phyloP scores from a whole-genome alignment of 768 basidiomycete species.

The Favolaschia claudopus region DNA sequence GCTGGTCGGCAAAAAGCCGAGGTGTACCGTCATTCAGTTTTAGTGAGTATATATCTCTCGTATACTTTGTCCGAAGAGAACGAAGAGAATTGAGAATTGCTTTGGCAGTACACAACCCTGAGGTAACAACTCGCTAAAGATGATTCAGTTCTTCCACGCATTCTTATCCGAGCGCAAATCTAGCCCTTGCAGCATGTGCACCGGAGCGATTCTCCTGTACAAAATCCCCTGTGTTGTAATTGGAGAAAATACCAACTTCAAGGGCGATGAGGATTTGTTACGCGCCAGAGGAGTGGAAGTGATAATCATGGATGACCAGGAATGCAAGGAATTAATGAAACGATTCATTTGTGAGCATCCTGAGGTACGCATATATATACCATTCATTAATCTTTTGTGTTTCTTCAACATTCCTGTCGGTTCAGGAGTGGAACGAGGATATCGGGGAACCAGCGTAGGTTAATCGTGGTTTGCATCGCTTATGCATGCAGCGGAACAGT shows the following conservation, averaged over 20 bases:
- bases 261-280: slow-evolving; percentile 63
- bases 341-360: slow-evolving; percentile 64
- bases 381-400: background rate
- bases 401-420: too few species aligned
- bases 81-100: too few species aligned
- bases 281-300: slow-evolving; percentile 61
- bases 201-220: slow-evolving; percentile 68
- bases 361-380: slow-evolving; percentile 45
- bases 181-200: slow-evolving; percentile 74
- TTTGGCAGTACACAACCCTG: slow-evolving; percentile 46
- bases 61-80: too few species aligned
- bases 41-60: slow-evolving; percentile 44
- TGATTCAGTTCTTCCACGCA: background rate
- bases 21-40: slow-evolving; percentile 55
- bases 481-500: too few species aligned
- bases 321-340: slow-evolving; percentile 62
- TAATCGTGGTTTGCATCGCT: too few species aligned
- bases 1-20: slow-evolving; percentile 57
- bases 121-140: slow-evolving; percentile 31
- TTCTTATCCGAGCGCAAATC: slow-evolving; percentile 1
- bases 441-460: too few species aligned
- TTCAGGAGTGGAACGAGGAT: slow-evolving; percentile 65
- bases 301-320: slow-evolving; percentile 52
- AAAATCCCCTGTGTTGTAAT: slow-evolving; percentile 72
- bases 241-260: slow-evolving; percentile 64